A percentile compares a stretch with the other conserved stretches of the same genome.
Conservation (phyloP, 108 stramenopile species). For the Pinguiococcus pyrenoidosus region DNA sequence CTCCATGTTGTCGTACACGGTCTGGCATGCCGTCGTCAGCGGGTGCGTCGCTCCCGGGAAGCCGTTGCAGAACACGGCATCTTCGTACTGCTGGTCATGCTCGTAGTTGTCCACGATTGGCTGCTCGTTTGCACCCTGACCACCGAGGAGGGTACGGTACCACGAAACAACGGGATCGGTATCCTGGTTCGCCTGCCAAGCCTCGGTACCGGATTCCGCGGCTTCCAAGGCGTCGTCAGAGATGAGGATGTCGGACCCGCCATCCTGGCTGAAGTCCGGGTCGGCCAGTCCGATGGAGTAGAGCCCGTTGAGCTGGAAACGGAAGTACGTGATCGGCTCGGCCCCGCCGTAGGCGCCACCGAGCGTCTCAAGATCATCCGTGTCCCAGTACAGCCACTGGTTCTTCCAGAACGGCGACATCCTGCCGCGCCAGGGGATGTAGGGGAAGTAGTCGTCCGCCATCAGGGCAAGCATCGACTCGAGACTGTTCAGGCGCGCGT, state of each 20-base stretch:
- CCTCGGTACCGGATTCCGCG: no score
- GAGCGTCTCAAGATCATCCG: neutral
- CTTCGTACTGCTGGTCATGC: neutral
- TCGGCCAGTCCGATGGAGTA: no score
- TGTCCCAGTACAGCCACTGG: slow-evolving; percentile 29
- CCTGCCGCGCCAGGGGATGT: slow-evolving; percentile 33
- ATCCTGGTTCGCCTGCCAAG: no score
- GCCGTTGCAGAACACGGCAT: neutral
- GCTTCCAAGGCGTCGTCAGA: no score
- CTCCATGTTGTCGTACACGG: no score
- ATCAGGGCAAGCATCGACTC: slow-evolving; percentile 20
- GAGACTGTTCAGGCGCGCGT: slow-evolving; percentile 2
- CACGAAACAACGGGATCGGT: no score
- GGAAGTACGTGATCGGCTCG: slow-evolving; percentile 9
- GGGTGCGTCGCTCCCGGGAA: neutral
- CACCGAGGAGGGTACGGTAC: no score
- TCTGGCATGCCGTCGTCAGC: no score
- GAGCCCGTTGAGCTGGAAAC: slow-evolving; percentile 10
- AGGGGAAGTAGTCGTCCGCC: slow-evolving; percentile 23
- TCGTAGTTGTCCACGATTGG: no score
- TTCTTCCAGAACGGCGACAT: slow-evolving; percentile 31
- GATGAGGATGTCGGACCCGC: no score
- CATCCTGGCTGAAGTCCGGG: no score
- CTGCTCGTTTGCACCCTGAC: no score
- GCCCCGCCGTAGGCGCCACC: slow-evolving; percentile 9